Conservation (phyloP, 129 eudicot genomes). For the Flaveria bidentis region DNA sequence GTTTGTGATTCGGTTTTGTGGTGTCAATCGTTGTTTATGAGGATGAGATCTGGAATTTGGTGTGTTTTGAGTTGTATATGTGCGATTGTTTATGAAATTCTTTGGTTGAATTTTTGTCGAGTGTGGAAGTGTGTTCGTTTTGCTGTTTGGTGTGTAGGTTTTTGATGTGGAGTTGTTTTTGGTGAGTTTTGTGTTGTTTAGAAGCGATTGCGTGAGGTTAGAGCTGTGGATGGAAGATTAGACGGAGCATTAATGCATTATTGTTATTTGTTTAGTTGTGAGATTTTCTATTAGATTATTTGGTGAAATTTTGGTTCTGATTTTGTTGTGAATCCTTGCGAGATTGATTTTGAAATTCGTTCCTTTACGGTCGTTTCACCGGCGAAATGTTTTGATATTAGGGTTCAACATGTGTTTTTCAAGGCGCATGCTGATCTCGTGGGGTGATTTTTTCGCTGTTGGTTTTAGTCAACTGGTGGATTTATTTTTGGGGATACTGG, state of each 20-base stretch:
- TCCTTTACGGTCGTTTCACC: too few relatives aligned
- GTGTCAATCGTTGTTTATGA: conserved; percentile 17
- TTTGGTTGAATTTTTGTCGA: neutral
- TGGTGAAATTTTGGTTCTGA: neutral
- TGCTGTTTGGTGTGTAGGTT: neutral
- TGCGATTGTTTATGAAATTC: conserved; percentile 6
- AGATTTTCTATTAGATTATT: neutral
- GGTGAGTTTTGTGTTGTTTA: neutral
- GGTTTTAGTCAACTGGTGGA: conserved; percentile 29
- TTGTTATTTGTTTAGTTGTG: neutral
- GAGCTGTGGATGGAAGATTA: conserved; percentile 17
- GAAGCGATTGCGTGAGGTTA: conserved; percentile 23
- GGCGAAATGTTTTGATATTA: neutral
- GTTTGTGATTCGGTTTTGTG: neutral
- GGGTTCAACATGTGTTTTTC: conserved; percentile 25
- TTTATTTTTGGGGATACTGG: conserved; percentile 20
- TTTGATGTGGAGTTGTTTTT: conserved; percentile 1
- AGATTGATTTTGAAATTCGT: too few relatives aligned
- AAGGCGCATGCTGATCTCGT: conserved; percentile 28
- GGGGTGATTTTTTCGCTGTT: conserved; percentile 22
- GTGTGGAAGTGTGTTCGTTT: conserved; percentile 8
- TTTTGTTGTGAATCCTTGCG: neutral
- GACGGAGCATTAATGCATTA: conserved; percentile 6
- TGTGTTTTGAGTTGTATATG: neutral
- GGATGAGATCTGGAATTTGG: conserved; percentile 36